phyloP scores from a whole-genome alignment of 169 alveolate genomes.

The Plasmodium fragile region DNA sequence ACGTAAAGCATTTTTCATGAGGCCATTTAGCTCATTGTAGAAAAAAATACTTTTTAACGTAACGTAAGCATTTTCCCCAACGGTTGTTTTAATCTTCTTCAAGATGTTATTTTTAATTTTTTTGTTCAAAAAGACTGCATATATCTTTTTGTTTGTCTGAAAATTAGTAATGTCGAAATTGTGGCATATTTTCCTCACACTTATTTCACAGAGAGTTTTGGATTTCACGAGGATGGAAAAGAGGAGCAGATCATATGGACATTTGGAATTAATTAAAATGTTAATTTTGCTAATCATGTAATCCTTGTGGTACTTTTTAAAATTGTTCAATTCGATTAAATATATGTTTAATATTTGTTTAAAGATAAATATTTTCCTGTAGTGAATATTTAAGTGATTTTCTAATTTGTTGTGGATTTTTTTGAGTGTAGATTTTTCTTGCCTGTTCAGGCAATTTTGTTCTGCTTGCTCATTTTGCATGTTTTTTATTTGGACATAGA shows the following conservation, averaged over 20 bases:
- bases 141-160: conserved; percentile 12
- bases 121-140: conserved; percentile 15
- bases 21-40: conserved; percentile 3
- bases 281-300: conserved; percentile 21
- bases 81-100: conserved; percentile 16
- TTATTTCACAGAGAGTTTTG: conserved; percentile 28
- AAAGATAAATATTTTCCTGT: conserved; percentile 40
- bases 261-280: conserved; percentile 16
- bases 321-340: conserved; percentile 55
- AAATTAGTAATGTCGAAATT: conserved; percentile 21
- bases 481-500: conserved; percentile 32
- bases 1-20: conserved; percentile 17
- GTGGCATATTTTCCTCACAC: conserved; percentile 39
- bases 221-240: conserved; percentile 48
- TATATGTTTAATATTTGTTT: conserved; percentile 47
- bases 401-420: neutral
- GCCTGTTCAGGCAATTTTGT: neutral
- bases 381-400: conserved; percentile 12
- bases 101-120: conserved; percentile 46
- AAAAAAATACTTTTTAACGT: conserved; percentile 18
- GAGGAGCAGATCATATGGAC: conserved; percentile 56
- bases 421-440: conserved; percentile 1
- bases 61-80: neutral
- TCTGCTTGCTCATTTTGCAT: conserved; percentile 4
- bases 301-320: conserved; percentile 41